A percentile compares a stretch with the other conserved stretches of the same genome.
Evolutionary conservation across 179 eudicot genomes (phyloP).

Genomic region (Carnegiea gigantea): DNA sequence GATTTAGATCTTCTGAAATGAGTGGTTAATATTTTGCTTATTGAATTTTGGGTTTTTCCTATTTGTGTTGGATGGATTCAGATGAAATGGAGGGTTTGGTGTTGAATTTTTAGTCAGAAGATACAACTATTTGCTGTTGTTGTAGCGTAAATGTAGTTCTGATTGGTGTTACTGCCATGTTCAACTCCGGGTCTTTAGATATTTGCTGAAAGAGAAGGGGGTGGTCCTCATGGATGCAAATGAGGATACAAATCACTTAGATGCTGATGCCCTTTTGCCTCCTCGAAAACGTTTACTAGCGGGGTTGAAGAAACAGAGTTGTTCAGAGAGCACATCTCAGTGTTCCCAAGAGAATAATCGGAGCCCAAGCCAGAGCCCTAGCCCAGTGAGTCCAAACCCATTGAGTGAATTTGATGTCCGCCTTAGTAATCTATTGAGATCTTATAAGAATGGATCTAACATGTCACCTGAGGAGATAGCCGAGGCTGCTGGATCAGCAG

Average conservation of each 20-base stretch:
- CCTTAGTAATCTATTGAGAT: slow-evolving; percentile 45
- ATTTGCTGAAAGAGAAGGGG: slow-evolving; percentile 16
- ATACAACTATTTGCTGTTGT: slow-evolving; percentile 21
- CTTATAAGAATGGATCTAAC: slow-evolving; percentile 52
- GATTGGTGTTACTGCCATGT: slow-evolving; percentile 18
- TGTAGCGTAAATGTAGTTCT: slow-evolving; percentile 29
- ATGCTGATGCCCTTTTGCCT: slow-evolving; percentile 74
- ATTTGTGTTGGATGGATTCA: slow-evolving; percentile 15
- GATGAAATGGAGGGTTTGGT: slow-evolving; percentile 31
- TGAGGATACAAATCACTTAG: slow-evolving; percentile 52
- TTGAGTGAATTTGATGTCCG: slow-evolving; percentile 44
- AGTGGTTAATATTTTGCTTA: slow-evolving; percentile 10
- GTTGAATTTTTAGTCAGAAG: slow-evolving; percentile 22
- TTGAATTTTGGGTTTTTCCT: slow-evolving; percentile 8
- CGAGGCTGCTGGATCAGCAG: slow-evolving; percentile 60
- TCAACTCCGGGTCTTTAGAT: slow-evolving; percentile 24
- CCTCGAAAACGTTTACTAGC: slow-evolving; percentile 88
- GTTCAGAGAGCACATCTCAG: slow-evolving; percentile 39
- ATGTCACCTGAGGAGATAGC: slow-evolving; percentile 67
- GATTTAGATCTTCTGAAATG: slow-evolving; percentile 22
- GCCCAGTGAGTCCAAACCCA: slow-evolving; percentile 24
- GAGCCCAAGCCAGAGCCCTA: slow-evolving; percentile 18
- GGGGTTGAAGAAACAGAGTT: slow-evolving; percentile 64
- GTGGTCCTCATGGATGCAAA: slow-evolving; percentile 54
- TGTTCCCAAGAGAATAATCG: slow-evolving; percentile 37